Percentiles rank a stretch among this genome's conserved stretches.
phyloP scores from a whole-genome alignment of 75 land plant species.

The Selaginella moellendorffii region DNA sequence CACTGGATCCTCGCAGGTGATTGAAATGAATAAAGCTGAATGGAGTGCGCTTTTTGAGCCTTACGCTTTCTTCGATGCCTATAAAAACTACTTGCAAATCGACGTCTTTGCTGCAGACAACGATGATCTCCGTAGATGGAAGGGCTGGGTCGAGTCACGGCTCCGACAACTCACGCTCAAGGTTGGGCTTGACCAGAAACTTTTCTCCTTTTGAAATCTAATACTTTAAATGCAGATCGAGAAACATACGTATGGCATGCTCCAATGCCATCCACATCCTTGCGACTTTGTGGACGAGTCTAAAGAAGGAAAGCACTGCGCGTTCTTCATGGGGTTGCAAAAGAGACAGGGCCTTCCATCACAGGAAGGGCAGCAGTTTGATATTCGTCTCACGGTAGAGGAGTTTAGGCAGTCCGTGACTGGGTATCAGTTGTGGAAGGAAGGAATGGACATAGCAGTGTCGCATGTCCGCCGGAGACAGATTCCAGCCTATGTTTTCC shows the following conservation, averaged over 20 bases:
- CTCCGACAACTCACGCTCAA: conserved; percentile 69
- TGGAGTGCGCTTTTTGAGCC: conserved; percentile 67
- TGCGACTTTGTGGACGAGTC: conserved; percentile 56
- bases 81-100: conserved; percentile 77
- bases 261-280: conserved; percentile 90
- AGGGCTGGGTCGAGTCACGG: conserved; percentile 96
- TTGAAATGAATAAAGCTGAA: conserved; percentile 44
- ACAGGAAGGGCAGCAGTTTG: conserved; percentile 68
- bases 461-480: conserved; percentile 48
- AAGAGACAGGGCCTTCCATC: conserved; percentile 48
- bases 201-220: not conserved
- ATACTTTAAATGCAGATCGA: conserved; percentile 41
- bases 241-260: conserved; percentile 63
- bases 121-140: conserved; percentile 71
- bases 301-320: conserved; percentile 37
- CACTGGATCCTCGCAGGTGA: conserved; percentile 48
- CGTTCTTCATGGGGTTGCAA: conserved; percentile 86
- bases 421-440: conserved; percentile 48
- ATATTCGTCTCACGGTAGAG: conserved; percentile 65
- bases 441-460: conserved; percentile 63
- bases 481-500: conserved; percentile 72
- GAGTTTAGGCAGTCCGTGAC: conserved; percentile 61
- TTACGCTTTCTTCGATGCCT: conserved; percentile 75
- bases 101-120: conserved; percentile 64
- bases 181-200: conserved; percentile 22